Percentiles rank a stretch among this genome's conserved stretches.
Evolutionary conservation across 1,139 yeast species (phyloP).

Genomic region (Magnusiomyces paraingens): DNA sequence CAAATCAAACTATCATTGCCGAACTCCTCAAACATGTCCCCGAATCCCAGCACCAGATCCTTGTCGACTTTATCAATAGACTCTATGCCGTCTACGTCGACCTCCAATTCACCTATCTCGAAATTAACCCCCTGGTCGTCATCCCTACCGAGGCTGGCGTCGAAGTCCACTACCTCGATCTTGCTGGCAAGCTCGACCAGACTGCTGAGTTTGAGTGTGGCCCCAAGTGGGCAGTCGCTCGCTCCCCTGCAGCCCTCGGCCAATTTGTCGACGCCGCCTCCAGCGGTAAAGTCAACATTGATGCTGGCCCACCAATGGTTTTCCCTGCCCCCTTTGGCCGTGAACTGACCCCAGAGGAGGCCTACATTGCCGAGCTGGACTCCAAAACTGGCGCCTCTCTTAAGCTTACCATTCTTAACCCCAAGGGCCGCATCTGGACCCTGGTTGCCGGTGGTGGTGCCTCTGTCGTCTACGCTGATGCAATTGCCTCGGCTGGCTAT

Average conservation of each 20-base stretch:
- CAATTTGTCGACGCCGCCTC: slow-evolving; percentile 23
- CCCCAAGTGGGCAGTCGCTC: slow-evolving; percentile 43
- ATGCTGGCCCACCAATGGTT: slow-evolving; percentile 44
- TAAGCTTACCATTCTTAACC: slow-evolving; percentile 40
- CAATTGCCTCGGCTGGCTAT: slow-evolving; percentile 42
- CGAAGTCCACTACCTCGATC: slow-evolving; percentile 41
- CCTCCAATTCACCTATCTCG: slow-evolving; percentile 42
- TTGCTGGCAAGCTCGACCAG: slow-evolving; percentile 44
- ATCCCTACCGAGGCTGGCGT: slow-evolving; percentile 37
- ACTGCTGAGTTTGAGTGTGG: slow-evolving; percentile 46
- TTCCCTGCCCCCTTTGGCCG: slow-evolving; percentile 47
- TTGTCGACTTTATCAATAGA: slow-evolving; percentile 41
- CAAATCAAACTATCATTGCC: slow-evolving; percentile 32
- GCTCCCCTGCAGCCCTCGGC: slow-evolving; percentile 40
- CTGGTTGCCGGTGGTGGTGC: slow-evolving; percentile 31
- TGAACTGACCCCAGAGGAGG: slow-evolving; percentile 40
- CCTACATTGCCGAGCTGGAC: slow-evolving; percentile 43
- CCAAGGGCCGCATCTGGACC: slow-evolving; percentile 43
- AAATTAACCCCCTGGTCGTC: slow-evolving; percentile 43
- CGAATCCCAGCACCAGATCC: slow-evolving; percentile 35
- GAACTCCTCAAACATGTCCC: slow-evolving; percentile 38
- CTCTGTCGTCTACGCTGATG: slow-evolving; percentile 44
- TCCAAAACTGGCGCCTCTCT: slow-evolving; percentile 45
- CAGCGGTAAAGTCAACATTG: slow-evolving; percentile 30
- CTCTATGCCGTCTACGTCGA: slow-evolving; percentile 44